phyloP scores from a whole-genome alignment of 495 filamentous ascomycete species.

The Penicillium cosmopolitanum region DNA sequence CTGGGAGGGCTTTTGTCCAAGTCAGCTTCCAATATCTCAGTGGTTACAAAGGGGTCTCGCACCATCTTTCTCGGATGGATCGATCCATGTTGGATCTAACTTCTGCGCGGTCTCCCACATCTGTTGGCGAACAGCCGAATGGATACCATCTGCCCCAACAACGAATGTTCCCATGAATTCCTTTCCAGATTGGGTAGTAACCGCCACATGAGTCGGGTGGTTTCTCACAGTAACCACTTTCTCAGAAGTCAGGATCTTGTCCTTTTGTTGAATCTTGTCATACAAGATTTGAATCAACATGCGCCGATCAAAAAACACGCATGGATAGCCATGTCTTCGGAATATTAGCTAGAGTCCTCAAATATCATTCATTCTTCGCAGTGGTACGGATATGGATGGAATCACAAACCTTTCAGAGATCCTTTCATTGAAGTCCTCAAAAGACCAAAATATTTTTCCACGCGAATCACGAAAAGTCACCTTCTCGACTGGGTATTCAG shows the following conservation, averaged over 20 bases:
- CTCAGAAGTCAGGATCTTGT: constrained; percentile 37
- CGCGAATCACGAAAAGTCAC: constrained; percentile 19
- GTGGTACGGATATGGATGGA: not conserved
- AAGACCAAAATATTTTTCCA: constrained; percentile 15
- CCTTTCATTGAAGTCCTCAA: constrained; percentile 9
- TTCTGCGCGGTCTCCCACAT: constrained; percentile 43
- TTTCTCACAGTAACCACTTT: constrained; percentile 33
- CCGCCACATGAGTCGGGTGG: constrained; percentile 25
- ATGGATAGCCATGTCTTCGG: constrained; percentile 22
- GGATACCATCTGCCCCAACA: constrained; percentile 57
- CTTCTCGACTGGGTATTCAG: constrained; percentile 23
- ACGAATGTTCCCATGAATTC: constrained; percentile 46
- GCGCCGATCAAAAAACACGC: constrained; percentile 35
- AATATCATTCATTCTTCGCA: not conserved
- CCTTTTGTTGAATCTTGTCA: constrained; percentile 37
- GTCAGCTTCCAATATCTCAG: not conserved
- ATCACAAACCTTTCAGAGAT: constrained; percentile 13
- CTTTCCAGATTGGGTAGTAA: constrained; percentile 39
- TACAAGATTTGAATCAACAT: constrained; percentile 40
- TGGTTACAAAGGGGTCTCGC: not conserved
- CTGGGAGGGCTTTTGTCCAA: constrained; percentile 18
- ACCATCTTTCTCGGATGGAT: constrained; percentile 26
- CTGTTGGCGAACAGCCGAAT: constrained; percentile 45
- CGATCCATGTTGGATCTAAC: constrained; percentile 24
- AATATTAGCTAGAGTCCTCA: not conserved